phyloP scores from a whole-genome alignment of 2,329 filamentous ascomycete species.

The Dactylellina parvicollis region DNA sequence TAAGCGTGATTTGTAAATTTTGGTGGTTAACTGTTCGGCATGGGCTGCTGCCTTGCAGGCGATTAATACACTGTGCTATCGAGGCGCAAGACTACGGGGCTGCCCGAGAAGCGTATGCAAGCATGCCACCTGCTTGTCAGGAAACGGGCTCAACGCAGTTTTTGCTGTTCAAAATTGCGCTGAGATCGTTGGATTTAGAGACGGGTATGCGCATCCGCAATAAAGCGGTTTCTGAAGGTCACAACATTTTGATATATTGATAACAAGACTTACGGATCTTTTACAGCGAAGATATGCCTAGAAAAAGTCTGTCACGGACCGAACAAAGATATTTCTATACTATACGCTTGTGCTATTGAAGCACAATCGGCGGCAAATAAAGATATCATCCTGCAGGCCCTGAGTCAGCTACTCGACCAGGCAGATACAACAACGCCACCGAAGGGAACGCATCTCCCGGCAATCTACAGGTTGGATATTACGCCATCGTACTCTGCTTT shows the following conservation, averaged over 20 bases:
- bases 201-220: conserved; percentile 61
- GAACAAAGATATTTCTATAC: conserved; percentile 69
- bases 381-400: conserved; percentile 68
- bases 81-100: conserved; percentile 67
- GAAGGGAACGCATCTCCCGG: conserved; percentile 69
- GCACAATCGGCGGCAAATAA: conserved; percentile 74
- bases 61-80: conserved; percentile 76
- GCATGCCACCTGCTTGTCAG: conserved; percentile 69
- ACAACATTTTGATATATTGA: too few relatives aligned
- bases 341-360: conserved; percentile 84
- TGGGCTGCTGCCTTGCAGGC: conserved; percentile 66
- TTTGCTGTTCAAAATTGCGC: conserved; percentile 77
- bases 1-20: not conserved
- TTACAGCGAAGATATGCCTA: conserved; percentile 71
- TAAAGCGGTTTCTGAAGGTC: too few relatives aligned
- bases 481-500: conserved; percentile 61
- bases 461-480: conserved; percentile 72
- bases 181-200: conserved; percentile 69
- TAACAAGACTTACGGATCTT: not conserved
- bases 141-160: conserved; percentile 75
- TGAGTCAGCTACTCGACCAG: conserved; percentile 71
- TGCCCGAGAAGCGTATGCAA: conserved; percentile 68
- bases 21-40: conserved; percentile 40
- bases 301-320: conserved; percentile 68
- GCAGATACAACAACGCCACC: conserved; percentile 64